These are phyloP conservation scores for Onygenales sp. DNA, from an alignment of 2,329 filamentous ascomycete species.

Conservation along the genomic window DNA sequence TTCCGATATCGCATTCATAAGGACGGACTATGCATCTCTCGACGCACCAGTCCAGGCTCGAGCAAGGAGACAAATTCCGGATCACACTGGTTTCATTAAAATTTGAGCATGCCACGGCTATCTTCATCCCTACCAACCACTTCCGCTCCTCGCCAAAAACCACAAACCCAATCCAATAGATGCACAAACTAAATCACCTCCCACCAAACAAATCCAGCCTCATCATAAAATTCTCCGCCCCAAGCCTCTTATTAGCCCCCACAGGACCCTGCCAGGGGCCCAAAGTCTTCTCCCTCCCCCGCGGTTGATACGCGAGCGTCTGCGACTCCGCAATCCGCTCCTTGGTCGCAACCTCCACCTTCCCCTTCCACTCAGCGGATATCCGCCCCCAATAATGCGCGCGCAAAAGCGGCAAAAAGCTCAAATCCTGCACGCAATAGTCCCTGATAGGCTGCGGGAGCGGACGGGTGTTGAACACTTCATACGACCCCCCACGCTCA, in stretches of 20 bases:
- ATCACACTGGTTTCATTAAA: too few relatives aligned
- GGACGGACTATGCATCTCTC: too few relatives aligned
- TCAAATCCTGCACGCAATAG: constrained; percentile 43
- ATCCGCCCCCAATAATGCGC: not conserved
- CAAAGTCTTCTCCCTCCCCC: constrained; percentile 6
- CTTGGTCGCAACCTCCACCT: constrained; percentile 12
- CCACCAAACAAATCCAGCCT: not conserved
- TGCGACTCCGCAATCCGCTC: constrained; percentile 13
- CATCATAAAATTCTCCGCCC: not conserved
- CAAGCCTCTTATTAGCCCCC: not conserved
- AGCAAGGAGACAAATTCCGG: too few relatives aligned
- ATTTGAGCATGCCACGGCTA: too few relatives aligned
- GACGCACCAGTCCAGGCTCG: too few relatives aligned
- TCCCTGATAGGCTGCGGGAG: constrained; percentile 27
- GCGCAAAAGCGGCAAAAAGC: constrained; percentile 28
- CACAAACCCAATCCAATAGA: too few relatives aligned
- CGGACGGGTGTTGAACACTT: constrained; percentile 41
- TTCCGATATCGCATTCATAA: too few relatives aligned
- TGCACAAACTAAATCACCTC: not conserved
- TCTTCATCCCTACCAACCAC: too few relatives aligned
- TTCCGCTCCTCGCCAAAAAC: too few relatives aligned
- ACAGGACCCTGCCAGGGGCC: constrained; percentile 7
- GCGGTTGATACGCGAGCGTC: constrained; percentile 10
- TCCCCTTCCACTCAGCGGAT: not conserved
- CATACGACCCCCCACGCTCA: constrained; percentile 34